phyloP scores from a whole-genome alignment of 1,284 basidiomycete genomes.

The Lentinula novae-zelandiae region DNA sequence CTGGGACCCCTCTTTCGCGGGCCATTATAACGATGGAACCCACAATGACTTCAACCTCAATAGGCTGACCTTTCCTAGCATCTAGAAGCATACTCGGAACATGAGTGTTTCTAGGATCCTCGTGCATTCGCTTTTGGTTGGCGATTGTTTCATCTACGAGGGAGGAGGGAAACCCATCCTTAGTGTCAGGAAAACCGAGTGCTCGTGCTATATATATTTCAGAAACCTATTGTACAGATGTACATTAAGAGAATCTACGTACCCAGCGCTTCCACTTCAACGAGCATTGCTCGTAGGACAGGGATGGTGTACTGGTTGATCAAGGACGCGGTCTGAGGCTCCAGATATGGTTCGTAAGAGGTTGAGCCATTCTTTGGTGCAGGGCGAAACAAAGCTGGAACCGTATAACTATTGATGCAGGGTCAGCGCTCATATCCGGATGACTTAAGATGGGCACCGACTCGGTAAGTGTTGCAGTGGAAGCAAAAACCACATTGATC shows the following conservation, averaged over 20 bases:
- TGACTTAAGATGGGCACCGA: background rate
- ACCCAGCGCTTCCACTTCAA: background rate
- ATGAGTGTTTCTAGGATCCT: constrained; percentile 27
- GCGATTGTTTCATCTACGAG: constrained; percentile 22
- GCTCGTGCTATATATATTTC: constrained; percentile 15
- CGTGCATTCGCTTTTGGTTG: constrained; percentile 29
- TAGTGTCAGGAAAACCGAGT: constrained; percentile 26
- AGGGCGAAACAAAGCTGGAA: constrained; percentile 47
- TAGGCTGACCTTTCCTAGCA: constrained; percentile 33
- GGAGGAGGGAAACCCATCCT: constrained; percentile 24
- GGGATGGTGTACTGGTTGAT: background rate
- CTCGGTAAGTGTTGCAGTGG: constrained; percentile 27
- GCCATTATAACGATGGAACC: constrained; percentile 33
- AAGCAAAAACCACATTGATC: constrained; percentile 37
- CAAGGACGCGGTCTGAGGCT: constrained; percentile 33
- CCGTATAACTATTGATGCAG: background rate
- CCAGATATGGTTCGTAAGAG: constrained; percentile 36
- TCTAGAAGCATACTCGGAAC: constrained; percentile 24
- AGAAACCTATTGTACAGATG: background rate
- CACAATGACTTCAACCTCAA: constrained; percentile 44
- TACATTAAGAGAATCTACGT: background rate
- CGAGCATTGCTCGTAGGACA: background rate
- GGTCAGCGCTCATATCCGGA: background rate
- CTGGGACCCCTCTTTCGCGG: constrained; percentile 29
- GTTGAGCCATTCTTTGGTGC: constrained; percentile 31